Evolutionary conservation across 192 early-diverging fungal genomes (phyloP).

Genomic region (Entophlyctis luteolus): DNA sequence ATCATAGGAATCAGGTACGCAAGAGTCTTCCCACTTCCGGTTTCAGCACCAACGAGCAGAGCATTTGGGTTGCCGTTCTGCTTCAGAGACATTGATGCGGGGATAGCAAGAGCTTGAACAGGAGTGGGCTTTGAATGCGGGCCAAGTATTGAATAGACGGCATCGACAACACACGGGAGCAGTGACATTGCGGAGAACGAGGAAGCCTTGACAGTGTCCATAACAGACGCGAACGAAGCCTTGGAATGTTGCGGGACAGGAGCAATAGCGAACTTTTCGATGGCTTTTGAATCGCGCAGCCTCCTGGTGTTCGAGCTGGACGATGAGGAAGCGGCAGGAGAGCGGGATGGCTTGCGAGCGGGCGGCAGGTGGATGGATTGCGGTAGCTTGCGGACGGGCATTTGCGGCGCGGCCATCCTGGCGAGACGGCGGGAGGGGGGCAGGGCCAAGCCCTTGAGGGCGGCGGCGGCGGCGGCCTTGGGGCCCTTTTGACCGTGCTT

Average conservation of each 20-base stretch:
- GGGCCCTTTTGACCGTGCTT: neutral
- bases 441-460: slow-evolving; percentile 7
- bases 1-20: slow-evolving; percentile 82
- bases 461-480: neutral
- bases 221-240: neutral
- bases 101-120: slow-evolving; percentile 81
- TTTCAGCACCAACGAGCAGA: slow-evolving; percentile 80
- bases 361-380: neutral
- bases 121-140: slow-evolving; percentile 61
- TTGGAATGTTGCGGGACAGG: neutral
- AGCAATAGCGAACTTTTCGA: slow-evolving; percentile 17
- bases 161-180: slow-evolving; percentile 48
- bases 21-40: slow-evolving; percentile 87
- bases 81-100: slow-evolving; percentile 51
- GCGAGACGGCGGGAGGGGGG: slow-evolving; percentile 16
- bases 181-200: slow-evolving; percentile 54
- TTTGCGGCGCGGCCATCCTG: neutral
- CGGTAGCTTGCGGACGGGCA: neutral
- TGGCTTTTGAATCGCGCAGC: neutral
- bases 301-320: neutral
- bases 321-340: neutral
- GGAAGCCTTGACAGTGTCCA: neutral
- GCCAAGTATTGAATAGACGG: slow-evolving; percentile 33
- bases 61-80: neutral
- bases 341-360: neutral